A percentile compares a stretch with the other conserved stretches of the same genome.
Evolutionary conservation across 257 asterid species (phyloP).

Genomic region (Verbena officinalis): DNA sequence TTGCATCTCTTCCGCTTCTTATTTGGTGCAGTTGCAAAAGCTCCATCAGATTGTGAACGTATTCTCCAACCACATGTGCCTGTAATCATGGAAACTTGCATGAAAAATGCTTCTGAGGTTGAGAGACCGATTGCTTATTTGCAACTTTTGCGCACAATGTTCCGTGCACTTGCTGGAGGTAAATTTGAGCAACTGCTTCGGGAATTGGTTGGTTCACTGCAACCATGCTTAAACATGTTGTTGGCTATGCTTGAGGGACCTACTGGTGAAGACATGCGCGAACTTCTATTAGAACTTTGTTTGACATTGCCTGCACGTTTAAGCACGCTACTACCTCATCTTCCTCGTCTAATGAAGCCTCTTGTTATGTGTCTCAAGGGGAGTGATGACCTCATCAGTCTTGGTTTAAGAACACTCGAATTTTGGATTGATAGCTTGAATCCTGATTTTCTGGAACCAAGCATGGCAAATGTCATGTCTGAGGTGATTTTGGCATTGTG

Average conservation of each 20-base stretch:
- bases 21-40: conserved; percentile 91
- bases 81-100: conserved; percentile 94
- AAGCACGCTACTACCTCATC: conserved; percentile 92
- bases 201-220: conserved; percentile 84
- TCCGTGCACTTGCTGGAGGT: conserved; percentile 97
- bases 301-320: conserved; percentile 89
- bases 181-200: conserved; percentile 93
- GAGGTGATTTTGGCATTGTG: conserved; percentile 97
- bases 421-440: conserved; percentile 99
- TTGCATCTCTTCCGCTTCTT: conserved; percentile 93
- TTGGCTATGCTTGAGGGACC: conserved; percentile 98
- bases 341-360: conserved; percentile 97
- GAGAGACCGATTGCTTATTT: conserved; percentile 90
- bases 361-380: conserved; percentile 98
- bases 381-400: conserved; percentile 88
- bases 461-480: conserved; percentile 99
- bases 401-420: conserved; percentile 95
- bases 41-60: conserved; percentile 96
- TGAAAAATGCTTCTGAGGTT: conserved; percentile 89
- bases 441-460: conserved; percentile 98
- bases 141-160: conserved; percentile 97
- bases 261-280: conserved; percentile 88
- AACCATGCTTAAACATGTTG: conserved; percentile 88
- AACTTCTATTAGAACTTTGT: conserved; percentile 87
- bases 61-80: conserved; percentile 96